Evolutionary conservation across 139 green algal genomes (phyloP).

Genomic region (Penium margaritaceum): DNA sequence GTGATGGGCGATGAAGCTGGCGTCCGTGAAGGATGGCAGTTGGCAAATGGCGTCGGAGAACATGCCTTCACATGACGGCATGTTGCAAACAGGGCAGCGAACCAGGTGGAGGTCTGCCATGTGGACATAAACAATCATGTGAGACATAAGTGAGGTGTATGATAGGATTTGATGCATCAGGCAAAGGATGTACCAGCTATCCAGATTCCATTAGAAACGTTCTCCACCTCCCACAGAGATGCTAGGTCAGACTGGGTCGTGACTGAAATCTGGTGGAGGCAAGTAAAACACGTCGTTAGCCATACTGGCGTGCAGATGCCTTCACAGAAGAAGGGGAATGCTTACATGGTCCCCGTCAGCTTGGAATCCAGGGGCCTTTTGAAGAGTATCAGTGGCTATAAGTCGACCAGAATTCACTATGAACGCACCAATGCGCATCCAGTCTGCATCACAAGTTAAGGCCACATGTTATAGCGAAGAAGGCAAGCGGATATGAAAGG

Average conservation of each 20-base stretch:
- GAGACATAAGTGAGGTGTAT: background rate
- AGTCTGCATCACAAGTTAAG: conserved; percentile 19
- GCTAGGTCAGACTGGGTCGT: background rate
- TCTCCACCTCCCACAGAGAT: conserved; percentile 14
- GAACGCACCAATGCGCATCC: conserved; percentile 28
- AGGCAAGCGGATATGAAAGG: background rate
- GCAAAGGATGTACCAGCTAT: conserved; percentile 16
- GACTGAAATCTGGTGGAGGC: background rate
- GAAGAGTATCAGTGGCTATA: conserved; percentile 14
- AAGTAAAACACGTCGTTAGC: background rate
- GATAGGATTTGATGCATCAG: background rate
- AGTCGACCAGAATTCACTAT: conserved; percentile 1
- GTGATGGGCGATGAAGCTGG: background rate
- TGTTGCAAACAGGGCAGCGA: conserved; percentile 25
- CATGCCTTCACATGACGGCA: conserved; percentile 17
- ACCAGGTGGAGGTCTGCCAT: conserved; percentile 20
- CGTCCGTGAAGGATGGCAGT: too few relatives aligned
- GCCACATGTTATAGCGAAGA: background rate
- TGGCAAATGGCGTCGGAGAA: background rate
- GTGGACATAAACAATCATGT: background rate
- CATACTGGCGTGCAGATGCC: too few relatives aligned
- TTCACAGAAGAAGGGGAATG: too few relatives aligned
- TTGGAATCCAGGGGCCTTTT: conserved; percentile 4
- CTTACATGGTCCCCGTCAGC: background rate
- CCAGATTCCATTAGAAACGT: conserved; percentile 16